A percentile compares a stretch with the other conserved stretches of the same genome.
These are phyloP conservation scores for Kwoniella dendrophila DNA, from an alignment of 768 basidiomycete species.

Conservation along the genomic window DNA sequence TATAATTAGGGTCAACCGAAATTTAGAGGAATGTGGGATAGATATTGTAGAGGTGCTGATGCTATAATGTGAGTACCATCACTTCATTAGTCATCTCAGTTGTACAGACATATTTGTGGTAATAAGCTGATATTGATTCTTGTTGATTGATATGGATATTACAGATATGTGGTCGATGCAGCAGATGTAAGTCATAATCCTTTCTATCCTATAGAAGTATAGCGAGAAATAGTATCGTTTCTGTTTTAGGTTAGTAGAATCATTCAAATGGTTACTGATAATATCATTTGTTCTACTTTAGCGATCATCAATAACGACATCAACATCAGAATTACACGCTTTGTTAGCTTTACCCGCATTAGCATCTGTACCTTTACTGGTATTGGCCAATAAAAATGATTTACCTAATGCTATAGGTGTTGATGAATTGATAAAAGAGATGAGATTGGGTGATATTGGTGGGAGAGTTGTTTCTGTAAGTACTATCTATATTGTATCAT, in stretches of 20 bases:
- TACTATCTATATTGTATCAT: too few relatives aligned
- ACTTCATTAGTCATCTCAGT: neutral
- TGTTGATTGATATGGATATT: slow-evolving; percentile 16
- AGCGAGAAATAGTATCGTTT: neutral
- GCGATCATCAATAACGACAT: slow-evolving; percentile 40
- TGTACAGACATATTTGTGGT: neutral
- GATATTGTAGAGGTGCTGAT: slow-evolving; percentile 89
- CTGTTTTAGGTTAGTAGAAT: neutral
- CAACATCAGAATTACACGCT: slow-evolving; percentile 50
- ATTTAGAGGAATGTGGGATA: slow-evolving; percentile 93
- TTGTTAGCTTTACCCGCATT: slow-evolving; percentile 46
- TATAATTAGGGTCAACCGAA: slow-evolving; percentile 73
- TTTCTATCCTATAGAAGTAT: neutral
- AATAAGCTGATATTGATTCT: neutral
- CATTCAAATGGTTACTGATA: neutral
- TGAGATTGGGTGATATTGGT: slow-evolving; percentile 60
- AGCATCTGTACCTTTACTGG: slow-evolving; percentile 39
- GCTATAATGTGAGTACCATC: slow-evolving; percentile 79
- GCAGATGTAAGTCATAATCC: slow-evolving; percentile 70
- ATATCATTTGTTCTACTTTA: neutral
- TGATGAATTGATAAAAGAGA: slow-evolving; percentile 75
- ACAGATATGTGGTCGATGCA: slow-evolving; percentile 90
- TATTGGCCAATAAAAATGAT: slow-evolving; percentile 90
- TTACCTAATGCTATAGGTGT: slow-evolving; percentile 73
- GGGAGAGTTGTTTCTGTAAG: slow-evolving; percentile 51